Base-by-base conservation (phyloP, 2,329 filamentous ascomycete genomes). In the Colletotrichum sp. region DNA sequence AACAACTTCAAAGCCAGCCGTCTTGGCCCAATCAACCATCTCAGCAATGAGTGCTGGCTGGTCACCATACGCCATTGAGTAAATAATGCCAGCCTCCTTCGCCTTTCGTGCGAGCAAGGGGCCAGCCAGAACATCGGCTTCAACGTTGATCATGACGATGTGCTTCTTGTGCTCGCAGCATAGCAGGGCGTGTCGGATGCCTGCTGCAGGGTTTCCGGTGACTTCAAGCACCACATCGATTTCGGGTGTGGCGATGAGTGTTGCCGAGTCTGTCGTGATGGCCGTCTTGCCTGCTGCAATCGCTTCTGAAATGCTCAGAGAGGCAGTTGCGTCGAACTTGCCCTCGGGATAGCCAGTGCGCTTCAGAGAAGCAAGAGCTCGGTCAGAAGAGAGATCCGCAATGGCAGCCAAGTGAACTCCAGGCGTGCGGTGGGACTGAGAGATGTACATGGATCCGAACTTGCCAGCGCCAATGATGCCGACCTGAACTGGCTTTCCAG, bases 91-190 rank as follows among this genome's bases (percentile, higher is more conserved):
- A 4, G 85, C 85, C 78, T 87, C 86, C 66, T 83, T 81, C 2
- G 86, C 86, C 75, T 84, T 85, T 3, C 84, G 81, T 4, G 83
- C 84, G 4, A 88, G 79, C 2, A 87, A 79, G 9, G 85, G 86
- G 4, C 85, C 85, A 15, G 84, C 85, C 7, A 88, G 81, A 1
- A 87, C 84, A 77, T 88, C 85, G 30, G 85, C 86, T 79, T 88
- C 86, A 32, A 87, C 86, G 71, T 87, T 88, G 79, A 88, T 85
- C 86, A 88, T 87, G 30, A 88, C 86, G 65, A 88, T 87, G 79
- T 88, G 86, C 79, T 87, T 88, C 80, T 87, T 86, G 79, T 87
- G 84, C 76, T 88, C 85, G 75, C 85, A 88, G 79, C 85, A 87
- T 12, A 86, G 79, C 1, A 88, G 77, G 6, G 84, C 85, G 76